Conservation (phyloP, 2,329 filamentous ascomycete species). For the Talaromyces funiculosus region DNA sequence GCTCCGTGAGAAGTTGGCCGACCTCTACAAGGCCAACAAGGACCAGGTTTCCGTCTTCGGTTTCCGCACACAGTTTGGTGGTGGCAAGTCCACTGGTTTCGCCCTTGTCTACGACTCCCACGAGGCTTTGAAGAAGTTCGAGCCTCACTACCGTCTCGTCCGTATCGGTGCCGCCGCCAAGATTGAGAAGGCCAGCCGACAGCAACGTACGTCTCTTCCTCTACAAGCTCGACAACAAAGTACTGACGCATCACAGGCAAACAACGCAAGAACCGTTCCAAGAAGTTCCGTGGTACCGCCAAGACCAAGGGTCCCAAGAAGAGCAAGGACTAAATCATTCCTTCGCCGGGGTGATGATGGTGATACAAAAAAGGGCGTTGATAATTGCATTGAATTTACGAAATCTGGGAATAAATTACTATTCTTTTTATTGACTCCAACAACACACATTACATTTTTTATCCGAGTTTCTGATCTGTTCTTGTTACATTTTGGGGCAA, state of each 20-base stretch:
- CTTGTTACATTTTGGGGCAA: slow-evolving; percentile 1
- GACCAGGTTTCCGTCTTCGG: slow-evolving; percentile 97
- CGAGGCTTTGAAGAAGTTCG: slow-evolving; percentile 99
- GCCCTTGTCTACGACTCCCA: slow-evolving; percentile 96
- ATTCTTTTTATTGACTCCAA: slow-evolving; percentile 3
- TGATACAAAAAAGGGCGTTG: slow-evolving; percentile 13
- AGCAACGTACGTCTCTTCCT: slow-evolving; percentile 78
- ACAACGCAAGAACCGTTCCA: slow-evolving; percentile 99
- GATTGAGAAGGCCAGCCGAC: slow-evolving; percentile 95
- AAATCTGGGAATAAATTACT: slow-evolving; percentile 10
- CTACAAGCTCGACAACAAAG: neutral
- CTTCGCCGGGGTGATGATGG: slow-evolving; percentile 1
- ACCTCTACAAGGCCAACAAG: slow-evolving; percentile 97
- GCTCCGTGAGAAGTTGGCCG: slow-evolving; percentile 88
- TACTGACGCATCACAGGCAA: slow-evolving; percentile 64
- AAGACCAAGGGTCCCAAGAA: slow-evolving; percentile 99
- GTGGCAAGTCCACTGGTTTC: slow-evolving; percentile 99
- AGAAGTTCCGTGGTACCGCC: slow-evolving; percentile 95
- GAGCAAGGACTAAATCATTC: slow-evolving; percentile 64
- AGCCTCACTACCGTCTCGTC: slow-evolving; percentile 95
- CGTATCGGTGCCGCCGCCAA: slow-evolving; percentile 87
- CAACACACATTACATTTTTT: neutral
- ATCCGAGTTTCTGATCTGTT: slow-evolving; percentile 1
- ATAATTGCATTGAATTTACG: slow-evolving; percentile 14
- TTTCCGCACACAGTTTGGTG: slow-evolving; percentile 97